Base-by-base conservation (phyloP, 345 rosid species). In the Turnera subulata region DNA sequence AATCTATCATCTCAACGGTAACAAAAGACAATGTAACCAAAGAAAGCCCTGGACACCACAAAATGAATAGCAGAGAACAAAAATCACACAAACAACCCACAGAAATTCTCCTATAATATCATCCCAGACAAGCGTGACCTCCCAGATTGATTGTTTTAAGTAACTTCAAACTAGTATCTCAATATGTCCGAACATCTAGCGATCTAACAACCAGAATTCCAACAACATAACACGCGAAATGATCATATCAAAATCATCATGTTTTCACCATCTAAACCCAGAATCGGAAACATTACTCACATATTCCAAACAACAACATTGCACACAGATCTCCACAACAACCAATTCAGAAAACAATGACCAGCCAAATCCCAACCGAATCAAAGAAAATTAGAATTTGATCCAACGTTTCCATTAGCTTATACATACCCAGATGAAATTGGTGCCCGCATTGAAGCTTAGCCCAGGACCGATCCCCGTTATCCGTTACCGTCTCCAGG, bases 381-480 rank as follows among this genome's bases (percentile, higher is more conserved):
- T 13, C 0, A 46, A 17, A 12, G 33, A 47, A 54, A 5, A 1
- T 8, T 49, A 24, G 13, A 13, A 3, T 29, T 29, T 29, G 35
- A 38, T 14, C 23, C 20, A 58, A 59, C 20, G 44, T 23, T 55
- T 43, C 2, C 19, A 43, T 29, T 29, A 3, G n/a, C 35, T 33
- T 61, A 21, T 47, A 50, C 80, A 64, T 52, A 92, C 99, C 99
- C 55, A 93, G 67, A 76, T 93, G 99, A 53, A 93, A 93, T 62
- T 74, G 89, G 32, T 93, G 99, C 29, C 91, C 96, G 35, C 99
- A 93, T 73, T 89, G 97, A 73, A 93, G 97, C 76, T 86, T 93
- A 29, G 97, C 96, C 99, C 89, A 87, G 1, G 97, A 80, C 48
- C 99, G 96, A 85, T 89, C 92, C 49, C 92, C 92, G 22, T 77